Percentiles rank a stretch among this genome's conserved stretches.
Evolutionary conservation across 495 filamentous ascomycete genomes (phyloP).

Genomic region (Pseudevernia furfuracea): DNA sequence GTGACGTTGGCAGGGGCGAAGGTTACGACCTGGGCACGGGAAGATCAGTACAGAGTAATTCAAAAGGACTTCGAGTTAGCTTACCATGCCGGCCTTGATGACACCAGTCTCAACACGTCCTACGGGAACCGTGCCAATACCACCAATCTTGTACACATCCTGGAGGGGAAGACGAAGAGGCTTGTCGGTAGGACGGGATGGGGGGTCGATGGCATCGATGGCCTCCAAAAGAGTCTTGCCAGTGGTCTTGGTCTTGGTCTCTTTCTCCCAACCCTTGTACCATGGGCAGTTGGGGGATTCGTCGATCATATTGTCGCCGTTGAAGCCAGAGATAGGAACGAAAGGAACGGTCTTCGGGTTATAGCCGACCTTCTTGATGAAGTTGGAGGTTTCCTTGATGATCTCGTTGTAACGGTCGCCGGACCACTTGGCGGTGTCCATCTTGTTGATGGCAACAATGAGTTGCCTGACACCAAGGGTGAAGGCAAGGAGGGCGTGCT

Average conservation of each 20-base stretch:
- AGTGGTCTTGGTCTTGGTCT: constrained; percentile 82
- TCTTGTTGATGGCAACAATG: constrained; percentile 99
- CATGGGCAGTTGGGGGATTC: constrained; percentile 89
- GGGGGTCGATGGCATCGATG: constrained; percentile 93
- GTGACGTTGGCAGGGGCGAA: constrained; percentile 97
- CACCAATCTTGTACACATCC: constrained; percentile 99
- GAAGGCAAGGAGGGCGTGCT: constrained; percentile 99
- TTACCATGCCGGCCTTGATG: constrained; percentile 94
- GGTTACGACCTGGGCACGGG: constrained; percentile 36
- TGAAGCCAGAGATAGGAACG: constrained; percentile 99
- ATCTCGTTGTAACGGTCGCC: constrained; percentile 96
- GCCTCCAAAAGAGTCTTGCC: constrained; percentile 99
- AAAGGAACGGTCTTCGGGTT: constrained; percentile 98
- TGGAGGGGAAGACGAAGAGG: constrained; percentile 99
- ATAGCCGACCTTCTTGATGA: constrained; percentile 99
- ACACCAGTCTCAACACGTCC: constrained; percentile 99
- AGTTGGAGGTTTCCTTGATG: constrained; percentile 99
- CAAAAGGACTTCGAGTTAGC: constrained; percentile 36
- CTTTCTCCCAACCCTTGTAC: constrained; percentile 99
- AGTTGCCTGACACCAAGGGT: constrained; percentile 99
- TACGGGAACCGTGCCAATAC: constrained; percentile 99
- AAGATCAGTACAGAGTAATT: constrained; percentile 22
- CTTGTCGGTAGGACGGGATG: constrained; percentile 85
- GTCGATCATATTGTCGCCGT: constrained; percentile 99
- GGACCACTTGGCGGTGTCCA: constrained; percentile 99